A percentile compares a stretch with the other conserved stretches of the same genome.
Conservation (phyloP, 2,329 filamentous ascomycete genomes). For the Chaetothyriales sp. region DNA sequence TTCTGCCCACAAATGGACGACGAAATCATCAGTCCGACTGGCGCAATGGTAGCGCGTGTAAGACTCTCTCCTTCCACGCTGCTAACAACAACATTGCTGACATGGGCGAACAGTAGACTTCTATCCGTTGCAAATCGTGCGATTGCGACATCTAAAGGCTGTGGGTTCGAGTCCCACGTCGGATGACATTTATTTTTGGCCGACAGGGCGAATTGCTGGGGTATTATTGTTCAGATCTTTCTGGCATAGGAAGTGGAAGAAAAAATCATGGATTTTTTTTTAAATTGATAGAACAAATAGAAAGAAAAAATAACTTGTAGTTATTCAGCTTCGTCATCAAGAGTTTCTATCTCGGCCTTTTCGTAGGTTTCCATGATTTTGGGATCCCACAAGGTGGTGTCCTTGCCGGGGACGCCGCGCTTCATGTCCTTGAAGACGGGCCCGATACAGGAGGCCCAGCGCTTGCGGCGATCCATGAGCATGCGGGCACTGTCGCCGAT, state of each 20-base stretch:
- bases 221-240: no score
- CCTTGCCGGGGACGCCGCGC: slow-evolving; percentile 52
- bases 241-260: no score
- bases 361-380: slow-evolving; percentile 57
- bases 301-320: not conserved
- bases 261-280: no score
- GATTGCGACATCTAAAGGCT: not conserved
- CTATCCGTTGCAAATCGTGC: not conserved
- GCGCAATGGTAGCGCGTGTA: not conserved
- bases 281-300: not conserved
- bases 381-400: slow-evolving; percentile 61
- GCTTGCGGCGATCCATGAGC: slow-evolving; percentile 75
- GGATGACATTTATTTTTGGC: not conserved
- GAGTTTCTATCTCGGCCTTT: slow-evolving; percentile 61
- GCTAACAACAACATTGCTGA: not conserved
- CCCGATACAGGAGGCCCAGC: slow-evolving; percentile 84
- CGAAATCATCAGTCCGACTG: not conserved
- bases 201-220: no score
- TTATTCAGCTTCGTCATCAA: slow-evolving; percentile 60
- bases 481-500: slow-evolving; percentile 85
- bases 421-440: slow-evolving; percentile 78
- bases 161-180: not conserved
- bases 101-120: not conserved
- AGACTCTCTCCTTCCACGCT: not conserved
- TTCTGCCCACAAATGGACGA: not conserved